Conservation (phyloP, 106 monocot genomes). For the Dendrobium chrysotoxum region DNA sequence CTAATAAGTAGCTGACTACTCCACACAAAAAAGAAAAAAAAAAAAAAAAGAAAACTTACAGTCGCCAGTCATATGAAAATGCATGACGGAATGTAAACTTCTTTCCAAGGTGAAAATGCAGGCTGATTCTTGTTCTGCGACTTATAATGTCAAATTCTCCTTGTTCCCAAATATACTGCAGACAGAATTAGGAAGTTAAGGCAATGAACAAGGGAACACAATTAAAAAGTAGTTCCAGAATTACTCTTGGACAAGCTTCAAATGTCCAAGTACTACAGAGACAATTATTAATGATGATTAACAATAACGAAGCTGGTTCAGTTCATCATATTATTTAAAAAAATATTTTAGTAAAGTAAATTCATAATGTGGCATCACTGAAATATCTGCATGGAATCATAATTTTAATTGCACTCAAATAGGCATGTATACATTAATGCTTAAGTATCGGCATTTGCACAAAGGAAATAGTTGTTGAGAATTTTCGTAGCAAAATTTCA, state of each 20-base stretch:
- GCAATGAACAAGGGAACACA: neutral
- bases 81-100: constrained; percentile 67
- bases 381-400: neutral
- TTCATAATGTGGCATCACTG: neutral
- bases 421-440: neutral
- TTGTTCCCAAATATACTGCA: constrained; percentile 97
- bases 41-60: constrained; percentile 48
- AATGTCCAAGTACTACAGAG: neutral
- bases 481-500: neutral
- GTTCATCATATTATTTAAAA: neutral
- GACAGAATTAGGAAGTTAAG: neutral
- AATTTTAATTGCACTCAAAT: neutral
- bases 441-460: neutral
- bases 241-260: neutral
- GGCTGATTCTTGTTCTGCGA: constrained; percentile 82
- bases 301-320: neutral
- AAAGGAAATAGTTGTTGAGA: neutral
- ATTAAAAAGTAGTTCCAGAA: neutral
- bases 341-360: neutral
- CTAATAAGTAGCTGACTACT: too few species aligned
- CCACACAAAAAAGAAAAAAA: too few species aligned
- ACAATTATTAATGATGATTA: neutral
- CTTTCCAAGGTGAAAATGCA: constrained; percentile 79
- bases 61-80: constrained; percentile 91
- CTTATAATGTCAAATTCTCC: constrained; percentile 79